Base-by-base conservation (phyloP, 129 eudicot species). In the Centella asiatica region DNA sequence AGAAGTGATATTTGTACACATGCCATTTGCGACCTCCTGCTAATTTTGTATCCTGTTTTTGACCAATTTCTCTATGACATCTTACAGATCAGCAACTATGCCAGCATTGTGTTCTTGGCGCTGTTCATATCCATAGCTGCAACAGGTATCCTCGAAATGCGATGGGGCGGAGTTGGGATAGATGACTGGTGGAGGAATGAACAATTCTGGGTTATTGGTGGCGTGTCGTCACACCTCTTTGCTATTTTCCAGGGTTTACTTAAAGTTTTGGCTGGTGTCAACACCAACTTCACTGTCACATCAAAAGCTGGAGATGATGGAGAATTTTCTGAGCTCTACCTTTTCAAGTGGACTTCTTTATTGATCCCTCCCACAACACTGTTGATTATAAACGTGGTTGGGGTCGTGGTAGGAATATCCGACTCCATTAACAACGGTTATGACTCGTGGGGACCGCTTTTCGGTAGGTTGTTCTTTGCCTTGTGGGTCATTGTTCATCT, bases 171-270 rank as follows among this genome's bases (percentile, higher is more conserved):
- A 60, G 87, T 84, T 17, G 55, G 82, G 44, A 65, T 84, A 4
- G 93, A 84, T 22, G 93, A 84, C 55, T 78, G 84, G 87, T 84
- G 93, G 93, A 80, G 93, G 70, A 84, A 84, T 25, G 93, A 84
- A 53, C 93, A 84, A 28, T 84, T 84, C 51, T 84, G 93, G 87
- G 93, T 84, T 31, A 84, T 84, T 24, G 93, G 93, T 45, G 93
- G 93, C 11, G 77, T 79, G 14, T 81, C 93, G 1, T 81, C 93
- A 5, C 93, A 84, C 72, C 83, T 84, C 42, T 77, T 81, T 39
- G 93, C 87, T 7, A 80, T 84, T 27, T 77, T 84, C 78, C 93
- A 81, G 64, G 85, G 93, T 40, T 79, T 84, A 14, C 72, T 84
- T 10, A 84, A 75, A 71, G 93, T 84, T 25, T 69, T 84, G 5